Conservation (phyloP, 2,329 filamentous ascomycete species). For the Talaromyces sp. region DNA sequence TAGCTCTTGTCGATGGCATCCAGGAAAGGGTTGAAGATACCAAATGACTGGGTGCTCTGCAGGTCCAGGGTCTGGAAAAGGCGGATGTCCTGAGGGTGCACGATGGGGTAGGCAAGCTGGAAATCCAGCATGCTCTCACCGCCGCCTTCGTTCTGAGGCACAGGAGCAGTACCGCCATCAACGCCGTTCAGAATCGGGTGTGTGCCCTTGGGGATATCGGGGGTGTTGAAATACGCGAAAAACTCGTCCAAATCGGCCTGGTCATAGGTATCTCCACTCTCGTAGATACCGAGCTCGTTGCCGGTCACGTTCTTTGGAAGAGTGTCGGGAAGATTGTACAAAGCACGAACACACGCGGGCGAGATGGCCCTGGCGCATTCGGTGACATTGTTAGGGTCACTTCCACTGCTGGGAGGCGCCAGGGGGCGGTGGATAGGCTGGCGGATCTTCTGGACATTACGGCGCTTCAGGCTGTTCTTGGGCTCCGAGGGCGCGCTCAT, state of each 20-base stretch:
- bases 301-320: neutral
- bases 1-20: constrained; percentile 6
- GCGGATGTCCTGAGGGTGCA: constrained; percentile 2
- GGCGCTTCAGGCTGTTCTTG: neutral
- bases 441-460: neutral
- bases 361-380: neutral
- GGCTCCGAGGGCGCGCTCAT: neutral
- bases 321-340: constrained; percentile 1
- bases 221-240: neutral
- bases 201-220: neutral
- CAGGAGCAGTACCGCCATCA: constrained; percentile 2
- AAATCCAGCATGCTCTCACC: constrained; percentile 2
- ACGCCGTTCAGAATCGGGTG: neutral
- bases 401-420: neutral
- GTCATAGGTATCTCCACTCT: neutral
- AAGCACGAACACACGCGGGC: constrained; percentile 1
- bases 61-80: neutral
- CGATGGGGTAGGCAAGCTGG: neutral
- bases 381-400: neutral
- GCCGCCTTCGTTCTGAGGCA: neutral
- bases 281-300: constrained; percentile 5
- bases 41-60: neutral
- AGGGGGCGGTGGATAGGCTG: neutral
- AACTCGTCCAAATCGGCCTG: neutral
- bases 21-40: constrained; percentile 4